Evolutionary conservation across 2,329 filamentous ascomycete genomes (phyloP), one percentile per base, ranked within the genome.

Genomic region (Cryphonectria parasitica): DNA sequence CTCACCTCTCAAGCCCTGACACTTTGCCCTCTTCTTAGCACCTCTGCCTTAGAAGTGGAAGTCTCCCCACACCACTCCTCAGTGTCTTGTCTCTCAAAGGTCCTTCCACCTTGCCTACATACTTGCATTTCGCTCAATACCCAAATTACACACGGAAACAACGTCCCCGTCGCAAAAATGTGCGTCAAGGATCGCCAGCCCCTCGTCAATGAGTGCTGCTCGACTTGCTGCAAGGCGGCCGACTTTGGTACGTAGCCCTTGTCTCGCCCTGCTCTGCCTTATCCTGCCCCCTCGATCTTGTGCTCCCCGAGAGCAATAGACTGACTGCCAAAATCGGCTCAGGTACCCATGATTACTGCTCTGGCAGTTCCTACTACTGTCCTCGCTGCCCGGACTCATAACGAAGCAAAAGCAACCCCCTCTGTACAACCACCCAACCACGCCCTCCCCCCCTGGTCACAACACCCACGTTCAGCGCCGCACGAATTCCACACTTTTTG

Each of bases 141-240:
- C 13, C 61, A 54, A 64, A 77, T 25, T 31, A 31, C 54, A 3
- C 28, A 56, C 52, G 52, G 13, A 79, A 72, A 73, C 15, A 7
- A 25, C 41, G 34, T n/a, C 22, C 62, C 8, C 43, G 34, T 1
- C 22, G 19, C 28, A 56, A 72, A 66, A 3, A 86, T 86, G 84
- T 79, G 79, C 75, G 76, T 81, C 78, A 80, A 81, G 75, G 82
- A 83, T 68, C 77, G 78, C 73, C 77, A 82, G 72, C 80, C 81
- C 69, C 83, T 85, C 69, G 82, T 86, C 79, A 81, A 84, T 78
- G 76, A 81, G 74, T 87, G 85, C 83, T 87, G 85, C 80, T 81
- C 81, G 36, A 85, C 82, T 74, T 87, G 85, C 79, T 87, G 85
- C 80, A 84, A 83, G 75, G 82, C 82, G 45, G 80, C 82, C 68